Conservation (phyloP, 2,329 filamentous ascomycete genomes). For the Neoascochyta sp. region DNA sequence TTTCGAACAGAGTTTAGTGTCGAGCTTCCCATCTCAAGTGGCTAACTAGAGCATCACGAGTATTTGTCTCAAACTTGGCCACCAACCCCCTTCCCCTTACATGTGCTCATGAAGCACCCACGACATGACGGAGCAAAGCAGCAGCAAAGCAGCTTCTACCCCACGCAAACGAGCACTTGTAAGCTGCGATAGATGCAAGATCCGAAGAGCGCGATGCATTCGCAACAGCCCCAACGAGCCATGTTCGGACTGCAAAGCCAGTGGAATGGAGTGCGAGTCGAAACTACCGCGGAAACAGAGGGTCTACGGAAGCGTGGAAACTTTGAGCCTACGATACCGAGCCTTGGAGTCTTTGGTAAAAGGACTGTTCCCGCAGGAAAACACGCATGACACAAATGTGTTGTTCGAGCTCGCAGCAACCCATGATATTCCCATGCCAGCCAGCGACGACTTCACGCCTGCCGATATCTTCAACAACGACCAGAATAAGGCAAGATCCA, state of each 20-base stretch:
- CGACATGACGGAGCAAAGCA: slow-evolving; percentile 8
- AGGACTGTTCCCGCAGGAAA: slow-evolving; percentile 41
- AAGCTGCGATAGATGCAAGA: slow-evolving; percentile 31
- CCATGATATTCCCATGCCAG: slow-evolving; percentile 40
- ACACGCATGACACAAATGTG: slow-evolving; percentile 39
- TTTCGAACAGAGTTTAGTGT: no score
- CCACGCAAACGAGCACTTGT: slow-evolving; percentile 29
- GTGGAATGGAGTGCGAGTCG: slow-evolving; percentile 41
- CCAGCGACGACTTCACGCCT: slow-evolving; percentile 22
- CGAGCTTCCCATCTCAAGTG: no score
- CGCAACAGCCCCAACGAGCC: slow-evolving; percentile 25
- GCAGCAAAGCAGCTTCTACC: slow-evolving; percentile 15
- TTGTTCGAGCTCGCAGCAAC: slow-evolving; percentile 41
- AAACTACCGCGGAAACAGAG: slow-evolving; percentile 46
- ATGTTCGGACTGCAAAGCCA: slow-evolving; percentile 42
- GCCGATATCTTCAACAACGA: slow-evolving; percentile 23
- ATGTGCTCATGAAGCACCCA: no score
- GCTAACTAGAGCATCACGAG: no score
- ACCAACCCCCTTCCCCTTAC: no score
- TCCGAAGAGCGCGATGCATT: slow-evolving; percentile 28
- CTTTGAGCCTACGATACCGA: slow-evolving; percentile 44
- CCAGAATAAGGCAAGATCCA: slow-evolving; percentile 3
- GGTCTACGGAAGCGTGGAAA: slow-evolving; percentile 47
- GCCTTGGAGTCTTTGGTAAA: slow-evolving; percentile 44
- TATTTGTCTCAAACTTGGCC: no score